phyloP scores from a whole-genome alignment of 768 basidiomycete genomes.

The Auricularia cornea region DNA sequence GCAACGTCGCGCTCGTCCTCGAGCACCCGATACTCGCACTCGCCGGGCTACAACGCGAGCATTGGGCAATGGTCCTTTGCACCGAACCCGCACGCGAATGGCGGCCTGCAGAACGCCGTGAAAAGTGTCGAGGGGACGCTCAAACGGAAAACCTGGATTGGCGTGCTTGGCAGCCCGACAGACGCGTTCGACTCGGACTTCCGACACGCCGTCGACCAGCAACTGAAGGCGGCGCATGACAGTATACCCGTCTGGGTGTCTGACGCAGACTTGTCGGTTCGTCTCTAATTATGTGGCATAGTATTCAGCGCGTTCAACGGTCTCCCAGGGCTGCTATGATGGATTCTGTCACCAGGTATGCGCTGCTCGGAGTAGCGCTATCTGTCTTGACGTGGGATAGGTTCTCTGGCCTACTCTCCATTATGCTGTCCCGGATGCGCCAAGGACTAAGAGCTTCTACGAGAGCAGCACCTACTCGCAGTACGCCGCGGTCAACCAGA shows the following conservation, averaged over 20 bases:
- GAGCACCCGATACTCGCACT: constrained; percentile 33
- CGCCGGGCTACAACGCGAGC: constrained; percentile 21
- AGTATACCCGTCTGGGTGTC: constrained; percentile 53
- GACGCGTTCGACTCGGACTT: constrained; percentile 53
- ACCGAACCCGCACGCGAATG: constrained; percentile 71
- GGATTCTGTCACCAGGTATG: constrained; percentile 84
- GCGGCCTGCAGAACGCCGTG: constrained; percentile 76
- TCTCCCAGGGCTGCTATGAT: constrained; percentile 69
- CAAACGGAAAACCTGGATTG: constrained; percentile 52
- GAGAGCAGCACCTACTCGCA: constrained; percentile 75
- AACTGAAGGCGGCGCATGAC: constrained; percentile 30
- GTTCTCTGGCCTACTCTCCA: constrained; percentile 86
- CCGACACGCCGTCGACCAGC: constrained; percentile 45
- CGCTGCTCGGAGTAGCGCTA: too few species aligned
- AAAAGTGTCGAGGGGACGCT: constrained; percentile 49
- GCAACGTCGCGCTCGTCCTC: constrained; percentile 47
- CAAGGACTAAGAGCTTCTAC: constrained; percentile 74
- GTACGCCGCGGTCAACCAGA: constrained; percentile 83
- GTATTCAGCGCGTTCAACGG: too few species aligned
- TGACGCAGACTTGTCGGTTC: too few species aligned
- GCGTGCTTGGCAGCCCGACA: constrained; percentile 65
- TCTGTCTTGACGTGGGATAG: too few species aligned
- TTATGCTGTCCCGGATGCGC: constrained; percentile 80
- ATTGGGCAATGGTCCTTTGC: constrained; percentile 37
- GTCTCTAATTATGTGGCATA: too few species aligned